Evolutionary conservation across 768 basidiomycete species (phyloP).

Genomic region (Hygrophorus russula): DNA sequence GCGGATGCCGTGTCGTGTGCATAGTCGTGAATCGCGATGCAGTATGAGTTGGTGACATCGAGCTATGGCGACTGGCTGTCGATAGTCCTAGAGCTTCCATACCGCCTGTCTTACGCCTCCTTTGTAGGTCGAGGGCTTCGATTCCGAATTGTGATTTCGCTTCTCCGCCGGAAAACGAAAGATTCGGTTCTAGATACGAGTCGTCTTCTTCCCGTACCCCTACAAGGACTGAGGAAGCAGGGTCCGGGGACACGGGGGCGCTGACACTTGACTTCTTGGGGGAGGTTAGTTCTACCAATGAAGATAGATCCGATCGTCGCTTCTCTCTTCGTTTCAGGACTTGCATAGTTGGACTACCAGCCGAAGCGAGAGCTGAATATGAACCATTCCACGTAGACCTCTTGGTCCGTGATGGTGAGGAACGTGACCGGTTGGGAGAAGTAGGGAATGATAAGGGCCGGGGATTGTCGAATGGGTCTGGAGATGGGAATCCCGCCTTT

Average conservation of each 20-base stretch:
- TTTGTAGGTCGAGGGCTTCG: conserved; percentile 50
- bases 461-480: conserved; percentile 13
- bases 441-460: conserved; percentile 36
- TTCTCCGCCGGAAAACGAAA: conserved; percentile 9
- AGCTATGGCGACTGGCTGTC: conserved; percentile 20
- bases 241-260: conserved; percentile 24
- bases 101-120: conserved; percentile 38
- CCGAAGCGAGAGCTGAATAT: conserved; percentile 37
- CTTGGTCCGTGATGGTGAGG: conserved; percentile 27
- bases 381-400: conserved; percentile 72
- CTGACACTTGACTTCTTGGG: conserved; percentile 23
- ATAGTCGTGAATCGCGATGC: conserved; percentile 62
- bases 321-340: conserved; percentile 36
- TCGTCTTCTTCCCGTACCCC: conserved; percentile 23
- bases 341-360: conserved; percentile 34
- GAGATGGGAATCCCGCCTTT: conserved; percentile 15
- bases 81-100: conserved; percentile 37
- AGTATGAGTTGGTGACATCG: conserved; percentile 17
- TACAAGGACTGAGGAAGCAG: conserved; percentile 8
- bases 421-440: conserved; percentile 17
- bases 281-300: conserved; percentile 25
- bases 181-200: conserved; percentile 8
- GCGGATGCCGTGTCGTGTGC: conserved; percentile 49
- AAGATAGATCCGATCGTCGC: conserved; percentile 42
- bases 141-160: conserved; percentile 37